These are phyloP conservation scores for Fusarium siculi DNA, from an alignment of 2,329 filamentous ascomycete species.

Conservation along the genomic window DNA sequence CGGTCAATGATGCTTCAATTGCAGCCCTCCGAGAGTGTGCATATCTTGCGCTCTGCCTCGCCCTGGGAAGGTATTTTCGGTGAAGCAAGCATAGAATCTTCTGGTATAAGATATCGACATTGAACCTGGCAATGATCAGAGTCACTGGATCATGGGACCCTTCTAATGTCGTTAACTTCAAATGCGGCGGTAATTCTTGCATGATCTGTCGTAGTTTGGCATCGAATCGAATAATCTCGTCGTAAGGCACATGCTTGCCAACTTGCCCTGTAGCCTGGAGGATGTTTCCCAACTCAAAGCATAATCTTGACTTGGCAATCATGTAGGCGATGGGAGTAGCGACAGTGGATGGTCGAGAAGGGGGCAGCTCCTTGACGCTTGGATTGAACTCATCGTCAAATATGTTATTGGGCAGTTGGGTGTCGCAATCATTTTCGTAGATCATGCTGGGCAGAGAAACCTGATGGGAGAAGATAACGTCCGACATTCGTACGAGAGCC, in stretches of 20 bases:
- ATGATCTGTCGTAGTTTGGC: conserved; percentile 68
- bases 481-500: conserved; percentile 77
- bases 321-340: conserved; percentile 82
- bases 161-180: conserved; percentile 79
- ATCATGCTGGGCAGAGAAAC: conserved; percentile 75
- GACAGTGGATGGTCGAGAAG: conserved; percentile 73
- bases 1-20: conserved; percentile 85
- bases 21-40: conserved; percentile 84
- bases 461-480: conserved; percentile 82
- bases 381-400: conserved; percentile 84
- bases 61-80: conserved; percentile 83
- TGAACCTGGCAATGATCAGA: conserved; percentile 85
- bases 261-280: conserved; percentile 71
- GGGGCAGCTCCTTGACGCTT: conserved; percentile 73
- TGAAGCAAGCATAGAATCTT: conserved; percentile 92
- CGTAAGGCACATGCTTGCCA: conserved; percentile 67
- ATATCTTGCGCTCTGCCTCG: conserved; percentile 82
- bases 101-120: conserved; percentile 85
- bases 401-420: conserved; percentile 78
- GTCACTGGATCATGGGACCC: conserved; percentile 84
- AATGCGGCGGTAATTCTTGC: conserved; percentile 79
- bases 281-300: conserved; percentile 76
- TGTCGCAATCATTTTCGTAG: conserved; percentile 78
- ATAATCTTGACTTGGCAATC: conserved; percentile 77
- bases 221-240: conserved; percentile 73